Conservation (phyloP, 257 asterid species). For the Oldenlandia corymbosa region DNA sequence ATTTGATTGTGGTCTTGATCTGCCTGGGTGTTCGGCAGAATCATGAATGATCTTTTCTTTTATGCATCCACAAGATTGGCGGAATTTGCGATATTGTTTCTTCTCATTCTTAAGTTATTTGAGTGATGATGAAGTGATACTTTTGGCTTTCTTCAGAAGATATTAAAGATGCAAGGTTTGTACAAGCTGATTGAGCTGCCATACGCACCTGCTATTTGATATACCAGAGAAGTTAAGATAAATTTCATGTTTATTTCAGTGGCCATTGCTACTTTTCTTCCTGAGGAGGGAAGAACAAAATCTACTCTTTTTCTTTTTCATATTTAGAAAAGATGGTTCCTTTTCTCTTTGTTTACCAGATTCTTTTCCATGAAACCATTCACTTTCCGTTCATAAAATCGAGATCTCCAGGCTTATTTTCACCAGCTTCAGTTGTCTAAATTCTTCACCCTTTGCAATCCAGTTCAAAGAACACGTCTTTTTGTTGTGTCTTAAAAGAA, state of each 20-base stretch:
- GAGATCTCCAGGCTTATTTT: not conserved
- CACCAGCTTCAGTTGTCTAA: not conserved
- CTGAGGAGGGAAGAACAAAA: constrained; percentile 1
- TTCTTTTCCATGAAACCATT: not conserved
- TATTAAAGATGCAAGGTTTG: too few species aligned
- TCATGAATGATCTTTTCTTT: not conserved
- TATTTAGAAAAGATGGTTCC: not conserved
- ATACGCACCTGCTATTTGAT: too few species aligned
- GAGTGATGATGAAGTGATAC: too few species aligned
- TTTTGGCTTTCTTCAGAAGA: too few species aligned
- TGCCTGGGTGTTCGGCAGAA: not conserved
- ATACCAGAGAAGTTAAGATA: not conserved
- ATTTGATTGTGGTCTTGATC: too few species aligned
- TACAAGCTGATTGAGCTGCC: too few species aligned
- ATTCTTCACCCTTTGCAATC: too few species aligned
- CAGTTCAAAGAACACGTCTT: not conserved
- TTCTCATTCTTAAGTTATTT: not conserved
- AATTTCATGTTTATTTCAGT: not conserved
- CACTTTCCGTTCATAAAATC: not conserved
- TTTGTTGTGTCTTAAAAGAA: not conserved
- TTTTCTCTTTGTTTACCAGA: constrained; percentile 19
- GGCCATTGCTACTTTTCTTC: constrained; percentile 13
- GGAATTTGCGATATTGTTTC: too few species aligned
- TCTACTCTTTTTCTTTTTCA: not conserved
- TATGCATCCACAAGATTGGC: not conserved